Percentiles rank a stretch among this genome's conserved stretches.
phyloP scores from a whole-genome alignment of 768 basidiomycete genomes.

The Hypholoma fasciculare region DNA sequence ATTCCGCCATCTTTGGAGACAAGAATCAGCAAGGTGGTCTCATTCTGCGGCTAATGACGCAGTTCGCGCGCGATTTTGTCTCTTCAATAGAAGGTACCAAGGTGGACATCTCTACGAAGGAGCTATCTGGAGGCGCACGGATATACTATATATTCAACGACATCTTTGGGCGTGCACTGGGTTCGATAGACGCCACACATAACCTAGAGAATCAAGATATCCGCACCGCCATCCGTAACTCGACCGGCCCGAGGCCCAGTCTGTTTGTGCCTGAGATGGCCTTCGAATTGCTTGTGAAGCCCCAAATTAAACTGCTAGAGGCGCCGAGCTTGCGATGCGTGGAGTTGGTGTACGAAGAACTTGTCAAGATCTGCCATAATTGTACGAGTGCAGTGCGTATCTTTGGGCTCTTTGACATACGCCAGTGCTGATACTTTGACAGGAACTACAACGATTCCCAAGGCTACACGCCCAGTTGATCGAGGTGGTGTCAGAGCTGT shows the following conservation, averaged over 20 bases:
- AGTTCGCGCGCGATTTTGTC: slow-evolving; percentile 96
- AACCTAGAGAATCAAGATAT: slow-evolving; percentile 95
- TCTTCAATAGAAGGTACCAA: slow-evolving; percentile 97
- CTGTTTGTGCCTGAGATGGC: slow-evolving; percentile 97
- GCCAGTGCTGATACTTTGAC: slow-evolving; percentile 3
- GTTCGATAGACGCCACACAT: slow-evolving; percentile 85
- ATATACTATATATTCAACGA: slow-evolving; percentile 99
- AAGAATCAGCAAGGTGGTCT: slow-evolving; percentile 90
- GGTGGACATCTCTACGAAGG: slow-evolving; percentile 95
- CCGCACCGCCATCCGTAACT: slow-evolving; percentile 96
- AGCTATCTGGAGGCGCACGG: slow-evolving; percentile 95
- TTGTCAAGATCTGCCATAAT: slow-evolving; percentile 99
- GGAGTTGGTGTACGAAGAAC: slow-evolving; percentile 96
- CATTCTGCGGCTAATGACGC: slow-evolving; percentile 95
- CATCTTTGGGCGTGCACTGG: slow-evolving; percentile 90
- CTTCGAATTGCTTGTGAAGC: slow-evolving; percentile 95
- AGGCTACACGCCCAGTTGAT: slow-evolving; percentile 89
- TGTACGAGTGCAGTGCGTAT: slow-evolving; percentile 84
- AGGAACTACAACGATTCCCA: slow-evolving; percentile 98
- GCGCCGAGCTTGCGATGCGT: slow-evolving; percentile 94
- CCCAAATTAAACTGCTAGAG: slow-evolving; percentile 96
- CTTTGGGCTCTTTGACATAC: not conserved
- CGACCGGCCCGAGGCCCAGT: slow-evolving; percentile 94
- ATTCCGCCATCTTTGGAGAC: slow-evolving; percentile 89
- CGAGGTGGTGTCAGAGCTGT: slow-evolving; percentile 94